Base-by-base conservation (phyloP, 1,284 basidiomycete species). In the Stygiomarasmius scandens region DNA sequence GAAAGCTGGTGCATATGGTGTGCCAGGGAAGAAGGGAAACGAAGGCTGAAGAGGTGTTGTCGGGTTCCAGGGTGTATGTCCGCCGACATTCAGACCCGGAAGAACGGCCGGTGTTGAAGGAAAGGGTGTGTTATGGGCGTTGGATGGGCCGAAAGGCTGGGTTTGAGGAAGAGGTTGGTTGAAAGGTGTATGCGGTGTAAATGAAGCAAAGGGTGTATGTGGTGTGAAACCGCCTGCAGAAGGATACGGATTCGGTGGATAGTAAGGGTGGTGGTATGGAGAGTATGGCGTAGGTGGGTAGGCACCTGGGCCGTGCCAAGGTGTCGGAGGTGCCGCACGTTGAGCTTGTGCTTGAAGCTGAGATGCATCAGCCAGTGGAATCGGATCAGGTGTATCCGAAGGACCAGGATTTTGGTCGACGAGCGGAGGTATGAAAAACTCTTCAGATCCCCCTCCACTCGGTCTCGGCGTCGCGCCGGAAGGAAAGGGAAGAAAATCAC, bases 351-450 rank as follows among this genome's bases (percentile, higher is more conserved):
- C n/a, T 32, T 49, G 25, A 32, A 24, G 3, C 29, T 27, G 25
- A n/a, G 32, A 16, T 10, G 4, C 1, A 16, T 52, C 55, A 25
- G 41, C 43, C 10, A 57, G 24, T n/a, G 55, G 55, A 11, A 57
- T 36, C 16, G 55, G 55, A 57, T 57, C 50, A 11, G 50, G 27
- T 11, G 36, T 41, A n/a, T 8, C 4, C 22, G 22, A 29, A 34
- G 14, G 45, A 41, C 2, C 16, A 14, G 38, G 41, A 11, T 16
- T 2, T 23, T 27, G 19, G 44, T 22, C 34, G 34, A 20, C 14
- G 11, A 52, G 23, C 8, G 55, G 55, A 16, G 55, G 55, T 38
- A 57, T 57, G 24, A 57, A 57, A 24, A 57, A 51, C n/a, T 57
- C 55, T 11, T 49, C 43, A 47, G 55, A 41, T 9, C 38, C 38